phyloP scores from a whole-genome alignment of 2,329 filamentous ascomycete species.

The Apiospora rasikravindrae region DNA sequence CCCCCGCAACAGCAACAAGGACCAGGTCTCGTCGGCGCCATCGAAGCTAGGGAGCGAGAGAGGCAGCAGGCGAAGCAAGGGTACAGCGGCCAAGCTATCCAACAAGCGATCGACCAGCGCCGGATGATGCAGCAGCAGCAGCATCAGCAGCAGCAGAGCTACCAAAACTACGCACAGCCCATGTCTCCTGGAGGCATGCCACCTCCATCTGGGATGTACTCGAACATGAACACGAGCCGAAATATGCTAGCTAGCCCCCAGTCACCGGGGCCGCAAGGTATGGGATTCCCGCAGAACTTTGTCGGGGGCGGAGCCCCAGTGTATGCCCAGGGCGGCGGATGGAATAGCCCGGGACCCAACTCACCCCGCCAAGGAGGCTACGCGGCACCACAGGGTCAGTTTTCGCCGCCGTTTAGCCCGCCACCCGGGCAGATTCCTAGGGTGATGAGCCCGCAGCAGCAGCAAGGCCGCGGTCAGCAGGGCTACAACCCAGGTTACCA shows the following conservation, averaged over 20 bases:
- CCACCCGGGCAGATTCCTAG: slow-evolving; percentile 32
- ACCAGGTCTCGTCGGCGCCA: slow-evolving; percentile 75
- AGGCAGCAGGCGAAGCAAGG: slow-evolving; percentile 73
- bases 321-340: slow-evolving; percentile 42
- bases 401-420: slow-evolving; percentile 24
- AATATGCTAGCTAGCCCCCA: slow-evolving; percentile 28
- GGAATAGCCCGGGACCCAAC: slow-evolving; percentile 35
- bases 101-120: slow-evolving; percentile 73
- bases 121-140: slow-evolving; percentile 55
- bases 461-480: slow-evolving; percentile 24
- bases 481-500: slow-evolving; percentile 30
- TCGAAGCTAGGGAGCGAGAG: slow-evolving; percentile 80
- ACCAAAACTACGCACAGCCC: slow-evolving; percentile 5
- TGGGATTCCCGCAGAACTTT: slow-evolving; percentile 32
- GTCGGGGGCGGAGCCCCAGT: slow-evolving; percentile 35
- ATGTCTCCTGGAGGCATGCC: slow-evolving; percentile 31
- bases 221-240: slow-evolving; percentile 34
- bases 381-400: slow-evolving; percentile 32
- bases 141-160: slow-evolving; percentile 39
- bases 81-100: slow-evolving; percentile 71
- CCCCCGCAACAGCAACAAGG: slow-evolving; percentile 45
- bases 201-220: slow-evolving; percentile 40
- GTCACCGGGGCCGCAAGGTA: slow-evolving; percentile 34
- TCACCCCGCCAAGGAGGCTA: slow-evolving; percentile 36
- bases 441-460: slow-evolving; percentile 22